phyloP scores from a whole-genome alignment of 2,329 filamentous ascomycete species.

The Beauveria varroae region DNA sequence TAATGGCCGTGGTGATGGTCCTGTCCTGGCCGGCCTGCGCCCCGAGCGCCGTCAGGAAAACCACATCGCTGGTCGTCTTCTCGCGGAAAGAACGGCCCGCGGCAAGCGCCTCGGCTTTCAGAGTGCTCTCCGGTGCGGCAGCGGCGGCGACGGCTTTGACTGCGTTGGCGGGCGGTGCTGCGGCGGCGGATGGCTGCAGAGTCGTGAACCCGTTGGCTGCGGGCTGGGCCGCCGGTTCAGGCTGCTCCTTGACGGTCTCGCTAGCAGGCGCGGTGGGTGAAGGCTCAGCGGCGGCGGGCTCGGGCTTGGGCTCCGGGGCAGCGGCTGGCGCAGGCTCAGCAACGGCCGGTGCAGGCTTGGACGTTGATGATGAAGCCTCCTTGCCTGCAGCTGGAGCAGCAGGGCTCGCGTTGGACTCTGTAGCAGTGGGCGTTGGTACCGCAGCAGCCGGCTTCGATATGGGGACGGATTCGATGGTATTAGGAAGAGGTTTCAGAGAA shows the following conservation, averaged over 20 bases:
- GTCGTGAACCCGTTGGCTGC: not conserved
- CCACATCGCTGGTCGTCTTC: not conserved
- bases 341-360: not conserved
- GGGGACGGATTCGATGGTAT: not conserved
- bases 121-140: too few relatives aligned
- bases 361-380: not conserved
- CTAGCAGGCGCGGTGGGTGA: not conserved
- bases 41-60: not conserved
- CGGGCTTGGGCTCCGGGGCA: not conserved
- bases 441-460: not conserved
- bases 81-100: not conserved
- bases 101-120: not conserved
- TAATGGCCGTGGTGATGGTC: conserved; percentile 6
- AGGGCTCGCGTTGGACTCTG: not conserved
- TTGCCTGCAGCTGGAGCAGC: not conserved
- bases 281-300: not conserved
- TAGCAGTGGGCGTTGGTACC: not conserved
- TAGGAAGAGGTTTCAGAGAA: conserved; percentile 9
- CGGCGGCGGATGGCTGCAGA: not conserved
- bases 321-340: not conserved
- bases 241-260: not conserved
- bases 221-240: not conserved
- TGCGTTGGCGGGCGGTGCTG: not conserved
- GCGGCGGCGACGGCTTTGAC: not conserved
- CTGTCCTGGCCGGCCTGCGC: not conserved